Percentiles rank a stretch among this genome's conserved stretches.
Conservation (phyloP, 2,329 filamentous ascomycete genomes). For the Claviceps arundinis region DNA sequence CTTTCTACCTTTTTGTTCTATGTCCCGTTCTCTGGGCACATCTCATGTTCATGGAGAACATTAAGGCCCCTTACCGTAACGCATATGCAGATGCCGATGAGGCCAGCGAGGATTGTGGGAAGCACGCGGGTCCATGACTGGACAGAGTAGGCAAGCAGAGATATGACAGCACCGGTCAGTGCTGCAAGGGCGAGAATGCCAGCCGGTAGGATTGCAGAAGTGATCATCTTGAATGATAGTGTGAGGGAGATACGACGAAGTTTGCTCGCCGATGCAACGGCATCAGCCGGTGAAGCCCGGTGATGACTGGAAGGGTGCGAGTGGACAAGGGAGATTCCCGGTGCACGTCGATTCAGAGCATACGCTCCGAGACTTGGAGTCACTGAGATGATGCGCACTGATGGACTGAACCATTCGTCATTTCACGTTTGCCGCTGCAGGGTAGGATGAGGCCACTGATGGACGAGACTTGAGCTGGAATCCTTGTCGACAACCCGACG, state of each 20-base stretch:
- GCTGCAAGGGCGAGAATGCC: background rate
- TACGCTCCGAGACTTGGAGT: background rate
- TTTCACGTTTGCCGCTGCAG: background rate
- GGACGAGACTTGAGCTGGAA: background rate
- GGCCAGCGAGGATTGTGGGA: conserved; percentile 9
- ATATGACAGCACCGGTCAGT: background rate
- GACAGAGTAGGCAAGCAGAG: background rate
- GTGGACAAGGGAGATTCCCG: no score
- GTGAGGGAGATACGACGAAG: background rate
- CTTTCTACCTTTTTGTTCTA: background rate
- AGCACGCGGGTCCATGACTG: conserved; percentile 1
- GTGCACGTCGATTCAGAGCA: background rate
- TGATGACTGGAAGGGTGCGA: background rate
- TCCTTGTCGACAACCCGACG: background rate
- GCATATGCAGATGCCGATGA: conserved; percentile 15
- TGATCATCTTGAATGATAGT: background rate
- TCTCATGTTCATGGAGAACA: background rate
- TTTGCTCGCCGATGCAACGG: background rate
- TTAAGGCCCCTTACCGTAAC: conserved; percentile 14
- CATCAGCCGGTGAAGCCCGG: background rate
- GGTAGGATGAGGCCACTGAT: background rate
- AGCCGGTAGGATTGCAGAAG: background rate
- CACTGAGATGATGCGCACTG: background rate
- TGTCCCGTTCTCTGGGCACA: background rate
- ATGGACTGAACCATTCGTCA: background rate